Conservation (phyloP, 805 yeast genomes). For the Candida incommunis region DNA sequence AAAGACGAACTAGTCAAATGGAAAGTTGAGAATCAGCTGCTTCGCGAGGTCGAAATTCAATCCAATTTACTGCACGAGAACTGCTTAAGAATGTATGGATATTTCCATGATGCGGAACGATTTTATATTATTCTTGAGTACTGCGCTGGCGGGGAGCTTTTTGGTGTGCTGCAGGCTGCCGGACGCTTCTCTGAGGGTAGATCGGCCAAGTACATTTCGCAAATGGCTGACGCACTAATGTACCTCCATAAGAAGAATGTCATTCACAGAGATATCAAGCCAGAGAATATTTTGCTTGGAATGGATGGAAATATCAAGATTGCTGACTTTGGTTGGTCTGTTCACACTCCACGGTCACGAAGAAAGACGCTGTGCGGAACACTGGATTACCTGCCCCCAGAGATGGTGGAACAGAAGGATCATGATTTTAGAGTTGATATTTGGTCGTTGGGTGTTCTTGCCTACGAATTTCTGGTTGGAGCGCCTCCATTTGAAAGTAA, state of each 20-base stretch:
- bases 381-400: slow-evolving; percentile 88
- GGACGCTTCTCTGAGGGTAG: slow-evolving; percentile 57
- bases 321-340: slow-evolving; percentile 96
- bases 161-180: slow-evolving; percentile 49
- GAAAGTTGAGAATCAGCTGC: slow-evolving; percentile 71
- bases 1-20: slow-evolving; percentile 62
- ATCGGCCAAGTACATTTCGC: slow-evolving; percentile 65
- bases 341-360: slow-evolving; percentile 41
- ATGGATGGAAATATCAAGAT: slow-evolving; percentile 65
- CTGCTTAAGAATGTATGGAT: slow-evolving; percentile 68
- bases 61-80: slow-evolving; percentile 60
- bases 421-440: slow-evolving; percentile 72
- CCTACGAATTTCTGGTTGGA: slow-evolving; percentile 79
- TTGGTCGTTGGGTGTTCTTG: slow-evolving; percentile 84
- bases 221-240: slow-evolving; percentile 65
- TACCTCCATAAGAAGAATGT: slow-evolving; percentile 70
- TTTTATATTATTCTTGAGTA: slow-evolving; percentile 80
- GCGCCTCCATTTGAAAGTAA: slow-evolving; percentile 85
- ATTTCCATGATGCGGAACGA: slow-evolving; percentile 66
- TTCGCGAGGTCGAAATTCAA: slow-evolving; percentile 88
- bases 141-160: slow-evolving; percentile 76
- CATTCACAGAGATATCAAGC: slow-evolving; percentile 87
- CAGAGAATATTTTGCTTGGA: slow-evolving; percentile 77
- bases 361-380: slow-evolving; percentile 90
- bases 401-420: slow-evolving; percentile 72